Evolutionary conservation across 164 flowering plant species (phyloP).

Genomic region (Kalanchoe fedtschenkoi): DNA sequence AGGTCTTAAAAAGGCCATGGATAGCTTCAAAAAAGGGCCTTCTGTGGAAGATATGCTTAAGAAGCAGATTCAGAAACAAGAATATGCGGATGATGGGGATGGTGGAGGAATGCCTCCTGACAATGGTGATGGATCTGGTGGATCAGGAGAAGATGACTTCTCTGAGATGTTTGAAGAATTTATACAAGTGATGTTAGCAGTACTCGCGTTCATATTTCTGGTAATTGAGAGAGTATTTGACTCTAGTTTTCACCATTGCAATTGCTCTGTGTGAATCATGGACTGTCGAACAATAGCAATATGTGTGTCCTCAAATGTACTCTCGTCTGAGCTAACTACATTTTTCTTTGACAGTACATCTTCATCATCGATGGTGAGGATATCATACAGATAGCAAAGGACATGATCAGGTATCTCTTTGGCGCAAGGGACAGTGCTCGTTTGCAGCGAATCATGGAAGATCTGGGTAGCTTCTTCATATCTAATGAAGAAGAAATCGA

Average conservation of each 20-base stretch:
- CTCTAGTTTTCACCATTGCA: neutral
- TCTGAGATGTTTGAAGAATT: conserved; percentile 44
- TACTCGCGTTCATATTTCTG: conserved; percentile 49
- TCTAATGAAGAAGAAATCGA: neutral
- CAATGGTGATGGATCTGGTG: conserved; percentile 28
- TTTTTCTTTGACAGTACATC: neutral
- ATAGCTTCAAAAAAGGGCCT: conserved; percentile 31
- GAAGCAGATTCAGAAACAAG: conserved; percentile 53
- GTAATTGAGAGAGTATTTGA: conserved; percentile 22
- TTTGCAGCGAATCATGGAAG: neutral
- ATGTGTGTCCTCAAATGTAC: neutral
- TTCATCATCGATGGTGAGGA: conserved; percentile 4
- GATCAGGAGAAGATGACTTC: conserved; percentile 37
- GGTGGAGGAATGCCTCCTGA: conserved; percentile 30
- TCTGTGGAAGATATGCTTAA: conserved; percentile 53
- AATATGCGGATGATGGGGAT: conserved; percentile 43
- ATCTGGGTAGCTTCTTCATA: neutral
- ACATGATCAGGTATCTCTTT: neutral
- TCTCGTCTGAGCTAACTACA: neutral
- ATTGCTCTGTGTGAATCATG: neutral
- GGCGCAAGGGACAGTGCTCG: neutral
- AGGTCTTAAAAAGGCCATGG: conserved; percentile 44
- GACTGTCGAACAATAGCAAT: neutral
- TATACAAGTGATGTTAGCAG: conserved; percentile 65
- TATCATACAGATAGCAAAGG: neutral